Evolutionary conservation across 345 rosid genomes (phyloP).

Genomic region (Euphorbia peplus): DNA sequence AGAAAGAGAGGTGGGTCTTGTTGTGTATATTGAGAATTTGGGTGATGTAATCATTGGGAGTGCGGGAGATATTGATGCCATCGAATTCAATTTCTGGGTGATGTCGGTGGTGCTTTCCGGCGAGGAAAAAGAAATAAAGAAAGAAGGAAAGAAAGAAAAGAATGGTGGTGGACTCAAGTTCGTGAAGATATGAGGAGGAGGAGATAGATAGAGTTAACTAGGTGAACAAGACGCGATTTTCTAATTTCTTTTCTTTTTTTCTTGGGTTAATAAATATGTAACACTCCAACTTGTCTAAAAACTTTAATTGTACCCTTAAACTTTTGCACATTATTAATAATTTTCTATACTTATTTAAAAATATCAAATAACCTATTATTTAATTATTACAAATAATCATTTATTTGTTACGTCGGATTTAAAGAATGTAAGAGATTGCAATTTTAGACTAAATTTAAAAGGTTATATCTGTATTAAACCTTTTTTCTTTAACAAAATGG

Average conservation of each 20-base stretch:
- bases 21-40: conserved; percentile 10
- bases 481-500: too few relatives aligned
- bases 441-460: too few relatives aligned
- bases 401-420: too few relatives aligned
- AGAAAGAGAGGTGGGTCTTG: conserved; percentile 1
- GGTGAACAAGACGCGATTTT: neutral
- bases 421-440: too few relatives aligned
- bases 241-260: neutral
- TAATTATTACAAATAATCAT: too few relatives aligned
- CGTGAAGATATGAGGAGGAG: conserved; percentile 18
- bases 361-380: too few relatives aligned
- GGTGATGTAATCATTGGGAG: conserved; percentile 16
- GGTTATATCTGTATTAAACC: too few relatives aligned
- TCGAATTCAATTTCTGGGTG: conserved; percentile 20
- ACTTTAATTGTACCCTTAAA: too few relatives aligned
- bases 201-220: neutral
- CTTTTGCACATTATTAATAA: too few relatives aligned
- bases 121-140: conserved; percentile 4
- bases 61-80: conserved; percentile 36
- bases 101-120: conserved; percentile 19
- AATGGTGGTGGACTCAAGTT: conserved; percentile 17
- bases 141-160: conserved; percentile 26
- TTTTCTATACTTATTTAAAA: too few relatives aligned
- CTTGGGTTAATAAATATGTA: too few relatives aligned
- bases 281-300: too few relatives aligned